These are phyloP conservation scores for Avicennia marina DNA, from an alignment of 257 asterid species.

Conservation along the genomic window DNA sequence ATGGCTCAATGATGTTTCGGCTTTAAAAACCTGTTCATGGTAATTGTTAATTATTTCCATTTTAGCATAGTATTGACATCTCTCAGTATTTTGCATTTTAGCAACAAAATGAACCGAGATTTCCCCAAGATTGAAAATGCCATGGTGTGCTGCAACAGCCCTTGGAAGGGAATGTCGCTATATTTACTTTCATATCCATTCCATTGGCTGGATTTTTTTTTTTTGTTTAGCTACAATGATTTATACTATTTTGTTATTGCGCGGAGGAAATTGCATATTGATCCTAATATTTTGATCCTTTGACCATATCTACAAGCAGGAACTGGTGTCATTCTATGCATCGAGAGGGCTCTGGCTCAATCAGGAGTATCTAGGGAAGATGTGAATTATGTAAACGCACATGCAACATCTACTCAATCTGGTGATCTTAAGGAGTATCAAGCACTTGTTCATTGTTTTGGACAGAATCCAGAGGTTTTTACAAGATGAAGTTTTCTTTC, in stretches of 20 bases:
- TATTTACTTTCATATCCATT: neutral
- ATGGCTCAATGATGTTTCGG: neutral
- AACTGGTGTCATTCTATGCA: slow-evolving; percentile 77
- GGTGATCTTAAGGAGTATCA: slow-evolving; percentile 89
- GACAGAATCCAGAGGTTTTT: slow-evolving; percentile 84
- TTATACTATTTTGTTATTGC: neutral
- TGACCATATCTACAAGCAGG: slow-evolving; percentile 46
- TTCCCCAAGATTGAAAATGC: neutral
- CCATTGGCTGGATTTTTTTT: neutral
- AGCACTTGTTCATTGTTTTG: slow-evolving; percentile 81
- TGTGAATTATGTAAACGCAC: slow-evolving; percentile 89
- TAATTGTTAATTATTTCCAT: neutral
- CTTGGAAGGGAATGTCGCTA: neutral
- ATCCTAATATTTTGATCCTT: slow-evolving; percentile 16
- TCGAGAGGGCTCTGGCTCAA: slow-evolving; percentile 94
- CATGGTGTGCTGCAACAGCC: neutral
- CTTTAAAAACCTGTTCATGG: neutral
- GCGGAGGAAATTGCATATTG: neutral
- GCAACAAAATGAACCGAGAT: neutral
- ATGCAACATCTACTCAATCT: slow-evolving; percentile 80
- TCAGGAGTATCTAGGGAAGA: slow-evolving; percentile 84
- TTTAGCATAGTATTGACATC: neutral
- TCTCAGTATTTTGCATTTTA: neutral
- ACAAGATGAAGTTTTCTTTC: slow-evolving; percentile 16
- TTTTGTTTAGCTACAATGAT: neutral